Evolutionary conservation across 164 flowering plant species (phyloP).

Genomic region (Vitis amurensis): DNA sequence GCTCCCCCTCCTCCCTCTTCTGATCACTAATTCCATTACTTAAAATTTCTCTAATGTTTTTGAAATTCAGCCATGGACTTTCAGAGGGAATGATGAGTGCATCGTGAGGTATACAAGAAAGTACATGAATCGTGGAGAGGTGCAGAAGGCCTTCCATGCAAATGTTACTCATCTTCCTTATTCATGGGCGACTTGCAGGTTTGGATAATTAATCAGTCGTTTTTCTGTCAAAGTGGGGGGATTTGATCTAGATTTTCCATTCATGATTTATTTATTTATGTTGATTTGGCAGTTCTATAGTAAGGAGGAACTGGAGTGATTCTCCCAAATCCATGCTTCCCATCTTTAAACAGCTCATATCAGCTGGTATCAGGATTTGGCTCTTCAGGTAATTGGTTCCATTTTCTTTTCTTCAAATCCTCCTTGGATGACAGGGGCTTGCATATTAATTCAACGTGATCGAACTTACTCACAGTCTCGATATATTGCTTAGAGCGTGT

Average conservation of each 20-base stretch:
- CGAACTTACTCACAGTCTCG: too few species aligned
- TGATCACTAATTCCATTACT: too few species aligned
- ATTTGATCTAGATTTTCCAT: too few species aligned
- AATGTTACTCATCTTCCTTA: constrained; percentile 14
- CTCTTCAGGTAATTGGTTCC: constrained; percentile 27
- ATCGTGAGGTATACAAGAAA: constrained; percentile 14
- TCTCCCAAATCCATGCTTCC: constrained; percentile 40
- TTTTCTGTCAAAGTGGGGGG: too few species aligned
- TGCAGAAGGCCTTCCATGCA: constrained; percentile 39
- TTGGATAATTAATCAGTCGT: too few species aligned
- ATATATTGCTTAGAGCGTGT: too few species aligned
- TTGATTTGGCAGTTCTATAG: constrained; percentile 15
- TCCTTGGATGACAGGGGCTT: too few species aligned
- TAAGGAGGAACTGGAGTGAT: constrained; percentile 29
- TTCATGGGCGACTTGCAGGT: constrained; percentile 40
- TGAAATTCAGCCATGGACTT: constrained; percentile 27
- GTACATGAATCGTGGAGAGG: constrained; percentile 27
- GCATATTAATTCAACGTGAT: too few species aligned
- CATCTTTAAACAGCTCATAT: constrained; percentile 31
- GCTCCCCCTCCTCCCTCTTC: too few species aligned
- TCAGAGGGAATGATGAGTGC: constrained; percentile 31
- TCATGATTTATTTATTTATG: background rate
- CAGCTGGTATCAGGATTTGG: constrained; percentile 39
- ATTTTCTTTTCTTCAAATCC: background rate
- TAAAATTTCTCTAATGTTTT: background rate